A percentile compares a stretch with the other conserved stretches of the same genome.
Conservation (phyloP, 225 moss, liverwort and hornwort genomes). For the Pseudisothecium myosuroides region DNA sequence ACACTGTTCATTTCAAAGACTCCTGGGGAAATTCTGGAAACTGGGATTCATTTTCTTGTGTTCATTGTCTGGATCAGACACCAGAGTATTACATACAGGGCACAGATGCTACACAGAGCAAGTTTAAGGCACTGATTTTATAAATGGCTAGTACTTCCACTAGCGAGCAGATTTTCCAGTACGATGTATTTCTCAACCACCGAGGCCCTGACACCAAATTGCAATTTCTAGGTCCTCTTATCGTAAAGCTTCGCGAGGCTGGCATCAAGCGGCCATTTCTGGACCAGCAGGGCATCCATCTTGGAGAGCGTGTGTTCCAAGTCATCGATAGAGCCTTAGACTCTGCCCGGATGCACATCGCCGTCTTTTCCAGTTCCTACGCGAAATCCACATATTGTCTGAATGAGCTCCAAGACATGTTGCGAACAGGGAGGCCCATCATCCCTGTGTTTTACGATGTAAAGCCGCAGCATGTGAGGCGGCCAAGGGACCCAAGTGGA, state of each 20-base stretch:
- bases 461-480: background rate
- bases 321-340: background rate
- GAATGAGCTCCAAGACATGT: background rate
- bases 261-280: background rate
- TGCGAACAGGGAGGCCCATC: background rate
- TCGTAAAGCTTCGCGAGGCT: background rate
- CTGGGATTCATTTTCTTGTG: background rate
- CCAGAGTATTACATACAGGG: background rate
- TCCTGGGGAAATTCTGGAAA: background rate
- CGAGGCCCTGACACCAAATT: background rate
- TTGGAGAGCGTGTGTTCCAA: background rate
- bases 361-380: background rate
- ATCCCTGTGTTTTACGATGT: background rate
- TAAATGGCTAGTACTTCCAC: background rate
- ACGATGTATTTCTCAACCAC: background rate
- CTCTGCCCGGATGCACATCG: background rate
- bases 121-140: background rate
- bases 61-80: background rate
- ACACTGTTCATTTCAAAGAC: background rate
- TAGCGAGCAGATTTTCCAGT: background rate
- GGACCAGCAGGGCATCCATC: background rate
- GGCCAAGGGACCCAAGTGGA: background rate
- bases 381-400: background rate
- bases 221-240: background rate
- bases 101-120: background rate